phyloP scores from a whole-genome alignment of 2,329 filamentous ascomycete genomes.

The Biscogniauxia mediterranea region DNA sequence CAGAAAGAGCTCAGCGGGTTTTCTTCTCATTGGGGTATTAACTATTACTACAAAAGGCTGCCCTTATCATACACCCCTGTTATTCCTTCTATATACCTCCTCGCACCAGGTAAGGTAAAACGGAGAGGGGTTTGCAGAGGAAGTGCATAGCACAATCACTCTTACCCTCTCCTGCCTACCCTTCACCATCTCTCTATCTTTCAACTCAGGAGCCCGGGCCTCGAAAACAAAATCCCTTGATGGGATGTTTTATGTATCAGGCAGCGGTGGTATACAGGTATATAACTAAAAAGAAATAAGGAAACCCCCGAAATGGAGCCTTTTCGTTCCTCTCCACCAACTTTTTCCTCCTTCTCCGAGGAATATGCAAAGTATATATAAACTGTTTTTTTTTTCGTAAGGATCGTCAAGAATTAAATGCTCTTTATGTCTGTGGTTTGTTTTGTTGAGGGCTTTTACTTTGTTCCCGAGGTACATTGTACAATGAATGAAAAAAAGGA shows the following conservation, averaged over 20 bases:
- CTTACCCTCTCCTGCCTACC: conserved; percentile 6
- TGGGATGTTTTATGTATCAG: background rate
- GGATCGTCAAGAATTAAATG: conserved; percentile 56
- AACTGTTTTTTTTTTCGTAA: conserved; percentile 42
- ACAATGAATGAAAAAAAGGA: background rate
- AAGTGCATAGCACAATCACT: background rate
- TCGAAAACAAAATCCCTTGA: background rate
- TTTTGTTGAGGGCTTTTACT: background rate
- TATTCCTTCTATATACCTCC: conserved; percentile 12
- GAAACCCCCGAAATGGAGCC: background rate
- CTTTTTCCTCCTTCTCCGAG: background rate
- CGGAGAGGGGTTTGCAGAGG: background rate
- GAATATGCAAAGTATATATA: conserved; percentile 8
- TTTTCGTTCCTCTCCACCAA: too few relatives aligned
- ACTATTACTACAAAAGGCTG: conserved; percentile 30
- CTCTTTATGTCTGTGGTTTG: conserved; percentile 4
- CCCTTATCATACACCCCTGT: conserved; percentile 6
- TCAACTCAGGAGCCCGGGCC: background rate
- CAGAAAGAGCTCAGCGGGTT: conserved; percentile 21
- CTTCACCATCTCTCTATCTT: background rate
- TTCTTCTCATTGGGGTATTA: conserved; percentile 28
- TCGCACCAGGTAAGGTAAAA: conserved; percentile 3
- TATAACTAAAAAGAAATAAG: background rate
- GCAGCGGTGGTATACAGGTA: background rate
- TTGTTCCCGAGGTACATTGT: background rate